Conservation (phyloP, 768 basidiomycete species). For the Trametes maxima region DNA sequence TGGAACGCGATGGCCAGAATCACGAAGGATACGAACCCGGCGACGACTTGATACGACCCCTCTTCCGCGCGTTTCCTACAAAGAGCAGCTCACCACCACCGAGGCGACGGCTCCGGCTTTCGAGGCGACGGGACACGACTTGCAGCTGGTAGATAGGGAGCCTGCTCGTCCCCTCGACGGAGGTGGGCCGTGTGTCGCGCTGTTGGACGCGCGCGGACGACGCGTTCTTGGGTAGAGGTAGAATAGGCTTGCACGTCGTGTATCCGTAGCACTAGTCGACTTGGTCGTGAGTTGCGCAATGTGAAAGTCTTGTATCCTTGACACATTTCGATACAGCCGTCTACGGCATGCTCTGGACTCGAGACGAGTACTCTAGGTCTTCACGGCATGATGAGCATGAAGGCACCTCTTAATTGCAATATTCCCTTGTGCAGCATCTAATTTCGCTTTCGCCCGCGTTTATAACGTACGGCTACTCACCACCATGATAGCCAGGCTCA, state of each 20-base stretch:
- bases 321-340: background rate
- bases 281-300: constrained; percentile 16
- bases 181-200: constrained; percentile 15
- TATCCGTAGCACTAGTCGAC: constrained; percentile 18
- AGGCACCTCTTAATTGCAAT: too few species aligned
- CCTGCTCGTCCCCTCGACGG: constrained; percentile 12
- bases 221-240: background rate
- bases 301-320: constrained; percentile 22
- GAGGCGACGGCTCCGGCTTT: background rate
- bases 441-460: too few species aligned
- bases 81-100: constrained; percentile 9
- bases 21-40: constrained; percentile 23
- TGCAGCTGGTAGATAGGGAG: background rate
- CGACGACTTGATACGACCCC: constrained; percentile 18
- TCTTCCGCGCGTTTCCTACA: constrained; percentile 2
- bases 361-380: too few species aligned
- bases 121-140: constrained; percentile 12
- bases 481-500: background rate
- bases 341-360: too few species aligned
- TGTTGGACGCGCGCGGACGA: background rate
- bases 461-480: background rate
- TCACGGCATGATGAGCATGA: too few species aligned
- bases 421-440: too few species aligned
- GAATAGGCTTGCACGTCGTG: constrained; percentile 13
- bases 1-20: constrained; percentile 26